Evolutionary conservation across 805 yeast genomes (phyloP), one percentile per base, ranked within the genome.

Genomic region (Candida jianshihensis): DNA sequence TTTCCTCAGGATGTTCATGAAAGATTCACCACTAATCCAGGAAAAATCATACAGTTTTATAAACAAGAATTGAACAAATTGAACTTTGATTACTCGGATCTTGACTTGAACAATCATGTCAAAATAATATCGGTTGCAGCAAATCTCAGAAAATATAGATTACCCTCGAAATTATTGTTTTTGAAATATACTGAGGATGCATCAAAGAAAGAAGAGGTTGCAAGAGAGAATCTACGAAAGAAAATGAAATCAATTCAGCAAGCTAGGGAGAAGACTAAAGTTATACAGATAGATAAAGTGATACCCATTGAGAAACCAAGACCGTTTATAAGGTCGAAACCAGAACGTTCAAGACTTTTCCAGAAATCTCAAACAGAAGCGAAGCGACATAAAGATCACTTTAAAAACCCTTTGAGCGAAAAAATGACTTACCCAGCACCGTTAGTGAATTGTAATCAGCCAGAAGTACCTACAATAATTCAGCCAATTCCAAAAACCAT

Each of bases 91-190:
- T 19, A 36, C 19, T 14, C 36, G 1, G 11, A 26, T 6, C 19
- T 49, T 9, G 36, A 45, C 17, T 15, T 52, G 10, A 46, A 43
- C 14, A 41, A 44, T 33, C 47, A 45, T 29, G 38, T 53, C 16
- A 30, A 37, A 3, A 22, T 20, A 4, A 37, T 41, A 12, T 33
- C 46, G 15, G 26, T 36, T 5, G 33, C 35, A 1, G 34, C 34
- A 0, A 19, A 33, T 8, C 36, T 38, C 2, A 57, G 47, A 35
- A 59, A 53, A 38, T 63, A 46, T 39, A 54, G 44, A 37, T 37
- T 63, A 8, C 68, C 69, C 0, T 59, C 56, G 15, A 53, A 64
- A 35, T 46, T 62, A 44, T 42, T 65, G 5, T 61, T 56, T 36
- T 41, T 56, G 30, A 53, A 53, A 37, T 59, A 60, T 34, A 50